phyloP scores from a whole-genome alignment of 78 protist genomes.

The Speleostelium caveatum region DNA sequence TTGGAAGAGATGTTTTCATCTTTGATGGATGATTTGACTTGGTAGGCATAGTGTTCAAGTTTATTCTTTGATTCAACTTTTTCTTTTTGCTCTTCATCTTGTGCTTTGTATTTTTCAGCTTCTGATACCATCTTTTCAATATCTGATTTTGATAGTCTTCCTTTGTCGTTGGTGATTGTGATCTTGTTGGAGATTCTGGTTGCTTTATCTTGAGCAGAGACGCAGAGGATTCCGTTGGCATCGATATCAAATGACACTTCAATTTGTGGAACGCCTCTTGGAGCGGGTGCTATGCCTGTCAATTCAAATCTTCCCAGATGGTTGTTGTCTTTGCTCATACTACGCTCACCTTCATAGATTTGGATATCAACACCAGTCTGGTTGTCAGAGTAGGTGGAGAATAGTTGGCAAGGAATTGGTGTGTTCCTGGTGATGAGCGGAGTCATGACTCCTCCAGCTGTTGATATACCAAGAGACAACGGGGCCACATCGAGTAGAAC shows the following conservation, averaged over 20 bases:
- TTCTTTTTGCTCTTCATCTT: conserved; percentile 84
- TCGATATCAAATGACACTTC: conserved; percentile 98
- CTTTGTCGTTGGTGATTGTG: conserved; percentile 72
- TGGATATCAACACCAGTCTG: conserved; percentile 94
- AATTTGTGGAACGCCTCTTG: conserved; percentile 93
- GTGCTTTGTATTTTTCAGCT: conserved; percentile 88
- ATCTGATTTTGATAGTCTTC: conserved; percentile 88
- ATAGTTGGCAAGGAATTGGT: conserved; percentile 95
- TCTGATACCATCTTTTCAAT: conserved; percentile 93
- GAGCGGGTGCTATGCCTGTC: conserved; percentile 93
- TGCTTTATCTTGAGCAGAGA: conserved; percentile 95
- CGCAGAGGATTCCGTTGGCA: conserved; percentile 93
- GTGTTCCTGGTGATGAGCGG: conserved; percentile 96
- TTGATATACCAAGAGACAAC: conserved; percentile 96
- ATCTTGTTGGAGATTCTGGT: conserved; percentile 83
- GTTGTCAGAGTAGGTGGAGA: conserved; percentile 88
- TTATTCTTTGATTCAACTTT: conserved; percentile 86
- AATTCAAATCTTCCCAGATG: conserved; percentile 90
- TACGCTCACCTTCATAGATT: conserved; percentile 95
- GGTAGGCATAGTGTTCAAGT: conserved; percentile 90
- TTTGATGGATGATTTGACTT: conserved; percentile 38
- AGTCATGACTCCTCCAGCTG: conserved; percentile 99
- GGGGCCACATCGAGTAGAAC: conserved; percentile 95
- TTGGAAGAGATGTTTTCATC: conserved; percentile 89
- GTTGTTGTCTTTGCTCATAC: conserved; percentile 90